A percentile compares a stretch with the other conserved stretches of the same genome.
Conservation (phyloP, 108 stramenopile genomes). For the Cyclotella baltica region DNA sequence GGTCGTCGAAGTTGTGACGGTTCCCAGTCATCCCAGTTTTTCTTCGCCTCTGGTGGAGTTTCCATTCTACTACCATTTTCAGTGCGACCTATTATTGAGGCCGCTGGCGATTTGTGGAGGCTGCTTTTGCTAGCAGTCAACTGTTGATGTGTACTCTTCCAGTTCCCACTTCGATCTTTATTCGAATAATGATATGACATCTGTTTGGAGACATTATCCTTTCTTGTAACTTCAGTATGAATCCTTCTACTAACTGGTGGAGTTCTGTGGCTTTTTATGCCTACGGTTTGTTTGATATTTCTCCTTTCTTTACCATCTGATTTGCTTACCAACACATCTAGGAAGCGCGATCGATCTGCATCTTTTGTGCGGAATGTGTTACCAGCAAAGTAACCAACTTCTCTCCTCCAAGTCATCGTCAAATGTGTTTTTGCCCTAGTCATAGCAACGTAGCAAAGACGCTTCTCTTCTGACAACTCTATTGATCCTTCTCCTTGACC, state of each 20-base stretch:
- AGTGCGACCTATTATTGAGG: neutral
- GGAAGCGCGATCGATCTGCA: conserved; percentile 70
- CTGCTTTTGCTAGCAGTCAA: too few species aligned
- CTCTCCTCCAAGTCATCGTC: conserved; percentile 81
- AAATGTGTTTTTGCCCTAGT: conserved; percentile 90
- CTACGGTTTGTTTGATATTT: neutral
- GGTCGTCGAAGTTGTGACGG: conserved; percentile 21
- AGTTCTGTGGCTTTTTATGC: neutral
- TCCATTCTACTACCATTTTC: too few species aligned
- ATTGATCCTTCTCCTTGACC: conserved; percentile 69
- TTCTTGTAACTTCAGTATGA: neutral
- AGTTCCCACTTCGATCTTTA: neutral
- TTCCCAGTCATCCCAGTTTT: conserved; percentile 44
- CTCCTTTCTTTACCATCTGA: conserved; percentile 17
- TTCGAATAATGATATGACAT: neutral
- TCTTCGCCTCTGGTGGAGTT: too few species aligned
- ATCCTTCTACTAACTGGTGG: conserved; percentile 8
- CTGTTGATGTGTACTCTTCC: too few species aligned
- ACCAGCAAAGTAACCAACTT: conserved; percentile 63
- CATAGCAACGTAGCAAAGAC: conserved; percentile 94
- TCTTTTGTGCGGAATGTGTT: conserved; percentile 44
- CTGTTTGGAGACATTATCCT: neutral
- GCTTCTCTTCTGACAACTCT: conserved; percentile 82
- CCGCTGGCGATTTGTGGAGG: neutral
- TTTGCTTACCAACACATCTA: conserved; percentile 59